Conservation (phyloP, 2,329 filamentous ascomycete genomes). For the Helicocarpus griseus region DNA sequence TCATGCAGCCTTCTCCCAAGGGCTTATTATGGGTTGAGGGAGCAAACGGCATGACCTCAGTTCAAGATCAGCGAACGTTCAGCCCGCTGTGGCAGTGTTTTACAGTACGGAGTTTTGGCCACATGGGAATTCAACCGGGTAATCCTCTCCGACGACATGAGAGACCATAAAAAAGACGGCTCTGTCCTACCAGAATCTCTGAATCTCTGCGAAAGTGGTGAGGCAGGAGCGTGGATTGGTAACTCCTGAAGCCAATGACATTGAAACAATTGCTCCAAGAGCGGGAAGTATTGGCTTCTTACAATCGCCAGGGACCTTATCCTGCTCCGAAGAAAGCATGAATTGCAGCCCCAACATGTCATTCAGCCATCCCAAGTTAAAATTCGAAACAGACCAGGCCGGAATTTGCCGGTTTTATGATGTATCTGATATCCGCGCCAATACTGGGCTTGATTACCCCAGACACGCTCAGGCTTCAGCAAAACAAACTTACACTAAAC, state of each 20-base stretch:
- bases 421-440: not conserved
- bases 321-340: too few relatives aligned
- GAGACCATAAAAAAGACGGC: not conserved
- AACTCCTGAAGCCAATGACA: too few relatives aligned
- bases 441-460: not conserved
- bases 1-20: too few relatives aligned
- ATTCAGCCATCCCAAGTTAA: not conserved
- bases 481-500: not conserved
- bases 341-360: not conserved
- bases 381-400: not conserved
- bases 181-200: not conserved
- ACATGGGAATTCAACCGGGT: not conserved
- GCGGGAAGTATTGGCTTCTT: too few relatives aligned
- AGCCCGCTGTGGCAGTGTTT: not conserved
- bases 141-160: not conserved
- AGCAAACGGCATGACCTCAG: not conserved
- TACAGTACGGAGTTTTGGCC: not conserved
- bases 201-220: too few relatives aligned
- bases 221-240: too few relatives aligned
- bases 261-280: too few relatives aligned
- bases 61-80: too few relatives aligned
- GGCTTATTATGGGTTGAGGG: too few relatives aligned
- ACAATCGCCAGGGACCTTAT: too few relatives aligned
- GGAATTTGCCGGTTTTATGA: not conserved
- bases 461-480: not conserved